A percentile compares a stretch with the other conserved stretches of the same genome.
phyloP scores from a whole-genome alignment of 306 rosid genomes.

The Trifolium repens region DNA sequence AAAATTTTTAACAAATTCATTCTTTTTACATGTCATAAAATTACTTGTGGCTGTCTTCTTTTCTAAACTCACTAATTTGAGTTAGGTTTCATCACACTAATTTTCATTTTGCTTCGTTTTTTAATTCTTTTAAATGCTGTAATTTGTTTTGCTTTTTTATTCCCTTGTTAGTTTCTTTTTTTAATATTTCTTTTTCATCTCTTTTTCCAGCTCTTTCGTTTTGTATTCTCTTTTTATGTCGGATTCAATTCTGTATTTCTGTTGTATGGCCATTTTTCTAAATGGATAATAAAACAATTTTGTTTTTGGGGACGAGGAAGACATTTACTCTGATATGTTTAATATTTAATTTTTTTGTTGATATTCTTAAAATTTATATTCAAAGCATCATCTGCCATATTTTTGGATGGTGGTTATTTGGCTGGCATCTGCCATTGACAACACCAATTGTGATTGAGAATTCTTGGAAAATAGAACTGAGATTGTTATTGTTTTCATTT shows the following conservation, averaged over 20 bases:
- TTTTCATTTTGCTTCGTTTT: not conserved
- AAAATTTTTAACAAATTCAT: not conserved
- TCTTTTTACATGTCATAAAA: not conserved
- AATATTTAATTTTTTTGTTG: not conserved
- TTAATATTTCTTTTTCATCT: not conserved
- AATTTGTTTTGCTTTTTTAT: no score
- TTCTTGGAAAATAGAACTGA: not conserved
- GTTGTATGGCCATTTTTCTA: not conserved
- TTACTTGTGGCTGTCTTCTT: no score
- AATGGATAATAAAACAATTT: not conserved
- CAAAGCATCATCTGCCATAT: not conserved
- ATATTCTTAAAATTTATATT: no score
- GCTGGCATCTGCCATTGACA: not conserved
- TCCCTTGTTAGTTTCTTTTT: not conserved
- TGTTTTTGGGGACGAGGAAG: not conserved
- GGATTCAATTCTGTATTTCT: not conserved
- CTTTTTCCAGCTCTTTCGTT: not conserved
- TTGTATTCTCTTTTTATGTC: not conserved
- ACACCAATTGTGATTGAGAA: not conserved
- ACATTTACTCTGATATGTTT: not conserved
- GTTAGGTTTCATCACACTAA: not conserved
- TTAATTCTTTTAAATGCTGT: not conserved
- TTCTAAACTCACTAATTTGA: not conserved
- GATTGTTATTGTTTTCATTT: conserved; percentile 2
- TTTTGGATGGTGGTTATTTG: not conserved